These are phyloP conservation scores for Cladophialophora exuberans DNA, from an alignment of 2,329 filamentous ascomycete genomes.

Conservation along the genomic window DNA sequence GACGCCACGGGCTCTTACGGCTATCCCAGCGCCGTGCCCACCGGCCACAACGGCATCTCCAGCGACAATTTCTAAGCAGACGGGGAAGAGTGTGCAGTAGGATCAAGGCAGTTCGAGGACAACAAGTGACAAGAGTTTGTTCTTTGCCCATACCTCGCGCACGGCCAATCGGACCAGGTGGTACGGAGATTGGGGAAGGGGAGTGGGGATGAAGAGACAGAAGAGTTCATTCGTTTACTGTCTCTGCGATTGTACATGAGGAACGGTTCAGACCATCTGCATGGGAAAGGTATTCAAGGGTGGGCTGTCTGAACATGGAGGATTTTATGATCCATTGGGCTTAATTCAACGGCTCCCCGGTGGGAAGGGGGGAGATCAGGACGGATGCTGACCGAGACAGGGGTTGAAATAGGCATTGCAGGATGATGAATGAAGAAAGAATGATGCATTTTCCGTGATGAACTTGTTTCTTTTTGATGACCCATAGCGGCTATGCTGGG, in stretches of 20 bases:
- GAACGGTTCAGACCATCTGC: slow-evolving; percentile 1
- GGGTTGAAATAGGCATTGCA: neutral
- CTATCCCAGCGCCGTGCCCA: slow-evolving; percentile 50
- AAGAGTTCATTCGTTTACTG: slow-evolving; percentile 14
- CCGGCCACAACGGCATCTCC: slow-evolving; percentile 50
- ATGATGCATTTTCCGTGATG: too few relatives aligned
- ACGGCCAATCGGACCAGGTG: slow-evolving; percentile 20
- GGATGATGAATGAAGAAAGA: neutral
- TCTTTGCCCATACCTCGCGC: slow-evolving; percentile 31
- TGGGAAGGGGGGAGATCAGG: neutral
- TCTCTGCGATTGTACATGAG: slow-evolving; percentile 14
- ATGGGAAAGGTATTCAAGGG: slow-evolving; percentile 2
- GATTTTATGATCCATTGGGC: slow-evolving; percentile 8
- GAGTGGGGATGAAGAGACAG: slow-evolving; percentile 1
- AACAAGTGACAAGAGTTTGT: slow-evolving; percentile 24
- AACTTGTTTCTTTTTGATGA: too few relatives aligned
- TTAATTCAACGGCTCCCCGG: neutral
- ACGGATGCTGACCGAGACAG: neutral
- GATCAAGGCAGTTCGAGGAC: slow-evolving; percentile 21
- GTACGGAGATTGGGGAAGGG: neutral
- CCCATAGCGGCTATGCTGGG: too few relatives aligned
- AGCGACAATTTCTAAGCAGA: slow-evolving; percentile 48
- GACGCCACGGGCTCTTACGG: slow-evolving; percentile 47
- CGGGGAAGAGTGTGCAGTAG: slow-evolving; percentile 7
- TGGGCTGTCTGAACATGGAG: slow-evolving; percentile 27